phyloP scores from a whole-genome alignment of 2,329 filamentous ascomycete genomes.

The Fusarium devonianum region DNA sequence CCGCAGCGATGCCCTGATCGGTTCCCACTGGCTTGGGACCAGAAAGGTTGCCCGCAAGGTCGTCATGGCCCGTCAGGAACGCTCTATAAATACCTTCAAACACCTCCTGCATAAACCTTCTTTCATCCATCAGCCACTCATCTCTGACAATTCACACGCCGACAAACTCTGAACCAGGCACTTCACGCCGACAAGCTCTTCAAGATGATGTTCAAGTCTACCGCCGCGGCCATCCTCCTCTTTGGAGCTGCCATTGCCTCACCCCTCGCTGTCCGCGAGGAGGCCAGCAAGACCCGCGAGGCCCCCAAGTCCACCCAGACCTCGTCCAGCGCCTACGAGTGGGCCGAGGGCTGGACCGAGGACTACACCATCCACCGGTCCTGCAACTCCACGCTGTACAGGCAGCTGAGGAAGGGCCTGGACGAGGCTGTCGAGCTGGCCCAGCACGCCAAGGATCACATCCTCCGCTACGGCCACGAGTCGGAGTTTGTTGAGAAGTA shows the following conservation, averaged over 20 bases:
- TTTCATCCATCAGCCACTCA: conserved; percentile 30
- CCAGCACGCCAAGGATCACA: conserved; percentile 68
- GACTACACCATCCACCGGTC: conserved; percentile 65
- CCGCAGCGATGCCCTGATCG: background rate
- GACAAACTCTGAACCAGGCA: conserved; percentile 12
- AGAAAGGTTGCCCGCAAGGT: conserved; percentile 2
- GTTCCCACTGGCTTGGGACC: conserved; percentile 1
- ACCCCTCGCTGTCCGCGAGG: conserved; percentile 39
- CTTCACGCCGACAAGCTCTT: background rate
- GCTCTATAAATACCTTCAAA: conserved; percentile 33
- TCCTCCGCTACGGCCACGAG: conserved; percentile 62
- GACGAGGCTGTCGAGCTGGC: conserved; percentile 65
- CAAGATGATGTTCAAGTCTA: conserved; percentile 42
- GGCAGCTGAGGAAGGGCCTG: conserved; percentile 63
- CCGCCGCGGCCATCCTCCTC: conserved; percentile 35
- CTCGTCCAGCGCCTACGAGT: conserved; percentile 41
- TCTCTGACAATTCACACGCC: conserved; percentile 1
- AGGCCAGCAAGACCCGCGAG: conserved; percentile 33
- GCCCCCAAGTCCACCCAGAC: conserved; percentile 30
- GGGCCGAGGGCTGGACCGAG: conserved; percentile 45
- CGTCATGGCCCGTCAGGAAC: background rate
- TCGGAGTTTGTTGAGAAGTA: conserved; percentile 70
- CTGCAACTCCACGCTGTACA: conserved; percentile 68
- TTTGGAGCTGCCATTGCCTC: conserved; percentile 40
- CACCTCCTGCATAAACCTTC: conserved; percentile 12